Base-by-base conservation (phyloP, 2,329 filamentous ascomycete genomes). In the Penicillium psychrosexuale region DNA sequence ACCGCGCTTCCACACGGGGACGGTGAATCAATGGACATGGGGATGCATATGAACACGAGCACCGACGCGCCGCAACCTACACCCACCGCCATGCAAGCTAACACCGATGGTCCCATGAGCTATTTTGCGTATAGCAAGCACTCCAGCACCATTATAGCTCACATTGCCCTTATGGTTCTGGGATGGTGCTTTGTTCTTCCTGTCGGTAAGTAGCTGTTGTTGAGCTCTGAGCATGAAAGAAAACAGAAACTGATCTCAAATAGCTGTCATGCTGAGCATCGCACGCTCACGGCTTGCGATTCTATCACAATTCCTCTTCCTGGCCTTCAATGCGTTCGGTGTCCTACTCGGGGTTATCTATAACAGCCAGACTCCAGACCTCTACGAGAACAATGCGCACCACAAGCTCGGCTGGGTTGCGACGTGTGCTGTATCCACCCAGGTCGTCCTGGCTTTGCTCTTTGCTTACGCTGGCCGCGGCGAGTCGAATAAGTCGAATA, bases 321-420 rank as follows among this genome's bases (percentile, higher is more conserved):
- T 89, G 40, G 74, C 79, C 1, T 69, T 80, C 34, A 90, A 91
- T 68, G 80, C 78, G 3, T 62, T 87, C 1, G 89, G 87, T 17
- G 62, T 92, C 24, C 66, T 90, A 13, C 69, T 89, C 27, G 85
- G 83, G 8, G 80, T 83, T 47, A 76, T 90, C 33, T 96, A 96
- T 78, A 91, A 94, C 70, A 80, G 82, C 55, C 85, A 83, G 60
- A 96, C 91, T 0, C 91, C 91, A 1, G 90, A 96, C 68, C 77
- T 97, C 22, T 97, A 96, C 70, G 85, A 86, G 31, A 87, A 89
- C 69, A 96, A 96, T 69, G 84, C 88, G n/a, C 92, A 97, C 72
- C 86, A 91, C 76, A 91, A 89, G 71, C 81, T 93, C 40, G 91
- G 91, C 51, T 97, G 93, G 93, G 79, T 90, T 39, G 81, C 88